phyloP scores from a whole-genome alignment of 202 grass and related monocot genomes.

The Brachypodium distachyon region DNA sequence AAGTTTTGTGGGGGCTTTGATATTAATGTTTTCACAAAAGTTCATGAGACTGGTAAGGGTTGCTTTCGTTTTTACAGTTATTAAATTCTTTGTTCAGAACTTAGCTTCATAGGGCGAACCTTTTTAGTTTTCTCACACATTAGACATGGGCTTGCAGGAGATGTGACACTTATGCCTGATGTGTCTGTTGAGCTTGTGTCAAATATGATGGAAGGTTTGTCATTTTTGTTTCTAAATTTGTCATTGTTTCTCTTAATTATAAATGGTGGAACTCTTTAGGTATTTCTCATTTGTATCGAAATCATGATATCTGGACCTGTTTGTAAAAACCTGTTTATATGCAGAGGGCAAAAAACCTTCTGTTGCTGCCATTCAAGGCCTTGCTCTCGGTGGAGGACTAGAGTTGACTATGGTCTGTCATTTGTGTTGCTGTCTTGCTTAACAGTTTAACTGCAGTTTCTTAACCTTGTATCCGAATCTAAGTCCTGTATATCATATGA shows the following conservation, averaged over 20 bases:
- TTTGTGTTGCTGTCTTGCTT: slow-evolving; percentile 17
- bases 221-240: not conserved
- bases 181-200: slow-evolving; percentile 83
- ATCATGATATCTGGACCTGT: not conserved
- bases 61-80: not conserved
- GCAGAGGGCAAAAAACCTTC: slow-evolving; percentile 86
- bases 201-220: slow-evolving; percentile 73
- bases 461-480: not conserved
- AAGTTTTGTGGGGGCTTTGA: slow-evolving; percentile 91
- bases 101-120: not conserved
- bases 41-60: slow-evolving; percentile 66
- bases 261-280: not conserved
- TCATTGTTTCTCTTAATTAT: not conserved
- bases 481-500: slow-evolving; percentile 1
- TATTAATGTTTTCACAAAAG: slow-evolving; percentile 73
- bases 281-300: not conserved
- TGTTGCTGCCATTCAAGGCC: slow-evolving; percentile 86
- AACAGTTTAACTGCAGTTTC: not conserved
- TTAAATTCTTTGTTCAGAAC: not conserved
- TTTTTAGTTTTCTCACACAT: not conserved
- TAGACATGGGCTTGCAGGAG: slow-evolving; percentile 32
- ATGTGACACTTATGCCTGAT: slow-evolving; percentile 58
- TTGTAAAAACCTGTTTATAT: not conserved
- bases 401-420: slow-evolving; percentile 69
- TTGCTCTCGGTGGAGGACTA: slow-evolving; percentile 97